These are phyloP conservation scores for Hydrangea macrophylla DNA, from an alignment of 148 eudicot genomes.

Conservation along the genomic window DNA sequence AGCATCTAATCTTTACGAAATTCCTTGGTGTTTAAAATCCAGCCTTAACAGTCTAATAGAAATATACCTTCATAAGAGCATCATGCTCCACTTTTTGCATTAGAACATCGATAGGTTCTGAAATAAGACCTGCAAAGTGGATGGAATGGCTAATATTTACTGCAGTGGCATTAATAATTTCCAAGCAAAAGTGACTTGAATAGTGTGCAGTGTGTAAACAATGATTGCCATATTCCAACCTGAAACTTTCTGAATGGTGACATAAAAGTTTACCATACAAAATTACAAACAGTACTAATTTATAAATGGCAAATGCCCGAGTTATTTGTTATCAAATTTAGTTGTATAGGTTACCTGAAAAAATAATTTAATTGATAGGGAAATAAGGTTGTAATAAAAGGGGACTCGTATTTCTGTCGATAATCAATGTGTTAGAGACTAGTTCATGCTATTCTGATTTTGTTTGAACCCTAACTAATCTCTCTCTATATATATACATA, in stretches of 20 bases:
- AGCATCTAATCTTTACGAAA: constrained; percentile 1
- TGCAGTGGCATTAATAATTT: not conserved
- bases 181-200: not conserved
- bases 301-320: too few relatives aligned
- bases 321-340: too few relatives aligned
- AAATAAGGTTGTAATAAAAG: not conserved
- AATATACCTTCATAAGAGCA: constrained; percentile 45
- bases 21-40: not conserved
- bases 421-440: too few relatives aligned
- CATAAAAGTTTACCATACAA: too few relatives aligned
- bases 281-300: too few relatives aligned
- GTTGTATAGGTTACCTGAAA: not conserved
- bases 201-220: not conserved
- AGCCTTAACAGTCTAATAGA: constrained; percentile 3
- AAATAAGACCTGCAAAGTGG: constrained; percentile 53
- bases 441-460: too few relatives aligned
- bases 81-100: constrained; percentile 67
- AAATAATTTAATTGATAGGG: not conserved
- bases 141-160: not conserved
- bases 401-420: too few relatives aligned
- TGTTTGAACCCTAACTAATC: too few relatives aligned
- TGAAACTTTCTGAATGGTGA: not conserved
- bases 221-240: not conserved
- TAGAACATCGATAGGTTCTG: constrained; percentile 50
- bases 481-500: too few relatives aligned